Conservation (phyloP, 2,329 filamentous ascomycete species). For the Rutstroemia sp. region DNA sequence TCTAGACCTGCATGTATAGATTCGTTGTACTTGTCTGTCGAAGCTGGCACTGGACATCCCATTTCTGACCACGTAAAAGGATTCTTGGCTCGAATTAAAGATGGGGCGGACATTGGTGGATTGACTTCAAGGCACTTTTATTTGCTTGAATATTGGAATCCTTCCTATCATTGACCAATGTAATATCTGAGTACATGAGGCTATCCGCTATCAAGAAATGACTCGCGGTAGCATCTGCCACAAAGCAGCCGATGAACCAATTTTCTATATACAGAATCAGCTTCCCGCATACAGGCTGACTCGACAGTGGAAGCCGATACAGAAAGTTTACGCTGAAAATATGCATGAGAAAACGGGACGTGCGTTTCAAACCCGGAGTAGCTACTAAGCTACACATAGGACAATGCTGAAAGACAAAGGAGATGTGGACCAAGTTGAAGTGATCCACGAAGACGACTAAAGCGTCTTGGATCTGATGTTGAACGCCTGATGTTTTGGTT, state of each 20-base stretch:
- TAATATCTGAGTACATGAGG: conserved; percentile 3
- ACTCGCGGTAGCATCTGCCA: conserved; percentile 5
- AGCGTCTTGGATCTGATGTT: conserved; percentile 66
- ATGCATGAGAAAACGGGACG: background rate
- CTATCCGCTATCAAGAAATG: conserved; percentile 7
- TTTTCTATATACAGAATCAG: background rate
- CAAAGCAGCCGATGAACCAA: conserved; percentile 4
- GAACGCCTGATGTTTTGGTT: conserved; percentile 78
- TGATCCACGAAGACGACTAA: conserved; percentile 50
- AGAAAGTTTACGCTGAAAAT: background rate
- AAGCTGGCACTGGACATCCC: conserved; percentile 1
- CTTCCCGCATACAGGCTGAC: background rate
- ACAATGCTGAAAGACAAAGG: conserved; percentile 25
- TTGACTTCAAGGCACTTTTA: background rate
- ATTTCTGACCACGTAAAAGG: conserved; percentile 5
- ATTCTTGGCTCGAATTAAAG: background rate
- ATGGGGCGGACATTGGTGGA: background rate
- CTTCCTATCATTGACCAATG: conserved; percentile 2
- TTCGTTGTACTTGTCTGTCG: background rate
- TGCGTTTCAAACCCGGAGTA: conserved; percentile 7
- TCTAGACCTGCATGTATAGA: conserved; percentile 6
- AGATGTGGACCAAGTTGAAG: conserved; percentile 57
- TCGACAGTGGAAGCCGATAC: background rate
- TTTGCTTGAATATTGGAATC: background rate
- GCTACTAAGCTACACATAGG: conserved; percentile 7